Base-by-base conservation (phyloP, 192 early-diverging fungal species). In the Paraglomus brasilianum region DNA sequence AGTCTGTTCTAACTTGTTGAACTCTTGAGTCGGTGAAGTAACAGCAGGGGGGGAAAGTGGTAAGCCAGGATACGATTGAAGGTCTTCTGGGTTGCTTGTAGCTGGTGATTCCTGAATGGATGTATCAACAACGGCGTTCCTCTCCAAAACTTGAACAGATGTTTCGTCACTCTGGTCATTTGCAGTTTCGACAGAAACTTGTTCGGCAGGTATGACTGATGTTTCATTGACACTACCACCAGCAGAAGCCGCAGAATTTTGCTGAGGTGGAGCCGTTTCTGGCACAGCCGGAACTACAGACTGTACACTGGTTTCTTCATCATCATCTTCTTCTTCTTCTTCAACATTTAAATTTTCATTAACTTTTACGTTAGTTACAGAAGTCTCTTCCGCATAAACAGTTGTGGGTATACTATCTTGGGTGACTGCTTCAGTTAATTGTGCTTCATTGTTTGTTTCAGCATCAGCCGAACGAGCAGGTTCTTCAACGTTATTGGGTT, bases 251-350 rank as follows among this genome's bases (percentile, higher is more conserved):
- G 44, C 43, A 14, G 48, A 5, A 5, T 13, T 49, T n/a, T 14
- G 24, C 5, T 44, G 19, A 49, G 3, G 10, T 8, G 24, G 8
- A n/a, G n/a, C 21, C 21, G 69, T 9, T 45, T 42, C 39, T 42
- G 61, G 61, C 15, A 66, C 78, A 47, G 65, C 45, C 11, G 77
- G 52, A 19, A 74, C 70, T 39, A 74, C 59, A 45, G 72, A 42
- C 39, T 46, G 46, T 39, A 36, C 52, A 46, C 42, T 44, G 44
- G 24, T 30, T 21, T 47, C 30, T 43, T 19, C 46, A 51, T 40
- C 15, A 13, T 45, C 6, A 11, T 30, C 1, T 38, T 11, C 13
- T 61, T 45, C 3, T 50, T 49, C 55, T 53, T 47, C 13, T 53
- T 42, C 19, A 53, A 51, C 52, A 70, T 51, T 15, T n/a, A 13